Conservation (phyloP, 768 basidiomycete species). For the Hypholoma fasciculare region DNA sequence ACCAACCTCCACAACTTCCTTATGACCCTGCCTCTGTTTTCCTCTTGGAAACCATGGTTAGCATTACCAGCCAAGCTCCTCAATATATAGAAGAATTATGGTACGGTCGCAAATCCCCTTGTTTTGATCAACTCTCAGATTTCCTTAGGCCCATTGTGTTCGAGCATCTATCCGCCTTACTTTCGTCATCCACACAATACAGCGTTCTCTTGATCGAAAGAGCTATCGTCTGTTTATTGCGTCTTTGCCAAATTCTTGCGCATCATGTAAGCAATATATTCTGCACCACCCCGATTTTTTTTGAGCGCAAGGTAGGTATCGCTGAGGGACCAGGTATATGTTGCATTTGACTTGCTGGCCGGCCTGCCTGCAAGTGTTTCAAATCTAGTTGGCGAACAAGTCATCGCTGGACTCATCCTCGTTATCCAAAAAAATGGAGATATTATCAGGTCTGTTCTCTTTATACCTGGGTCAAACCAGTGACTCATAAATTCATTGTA, state of each 20-base stretch:
- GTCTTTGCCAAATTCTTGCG: constrained; percentile 82
- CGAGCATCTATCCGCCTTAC: constrained; percentile 84
- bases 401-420: constrained; percentile 77
- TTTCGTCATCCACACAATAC: constrained; percentile 77
- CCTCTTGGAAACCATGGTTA: constrained; percentile 93
- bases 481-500: background rate
- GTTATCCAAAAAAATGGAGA: constrained; percentile 77
- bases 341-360: constrained; percentile 89
- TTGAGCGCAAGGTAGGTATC: constrained; percentile 49
- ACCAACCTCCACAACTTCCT: constrained; percentile 58
- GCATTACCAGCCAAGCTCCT: constrained; percentile 76
- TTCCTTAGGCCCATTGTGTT: constrained; percentile 87
- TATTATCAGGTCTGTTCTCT: constrained; percentile 58
- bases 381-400: constrained; percentile 86
- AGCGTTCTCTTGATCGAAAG: constrained; percentile 92
- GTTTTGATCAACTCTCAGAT: background rate
- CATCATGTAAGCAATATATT: constrained; percentile 54
- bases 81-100: constrained; percentile 87
- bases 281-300: background rate
- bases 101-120: constrained; percentile 40
- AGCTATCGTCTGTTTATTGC: constrained; percentile 85
- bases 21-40: constrained; percentile 97
- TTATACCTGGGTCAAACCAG: background rate
- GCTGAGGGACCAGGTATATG: constrained; percentile 90
- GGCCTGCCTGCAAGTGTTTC: constrained; percentile 76